Percentiles rank a stretch among this genome's conserved stretches.
Conservation (phyloP, 2,329 filamentous ascomycete genomes). For the Cordyceps pruinosa region DNA sequence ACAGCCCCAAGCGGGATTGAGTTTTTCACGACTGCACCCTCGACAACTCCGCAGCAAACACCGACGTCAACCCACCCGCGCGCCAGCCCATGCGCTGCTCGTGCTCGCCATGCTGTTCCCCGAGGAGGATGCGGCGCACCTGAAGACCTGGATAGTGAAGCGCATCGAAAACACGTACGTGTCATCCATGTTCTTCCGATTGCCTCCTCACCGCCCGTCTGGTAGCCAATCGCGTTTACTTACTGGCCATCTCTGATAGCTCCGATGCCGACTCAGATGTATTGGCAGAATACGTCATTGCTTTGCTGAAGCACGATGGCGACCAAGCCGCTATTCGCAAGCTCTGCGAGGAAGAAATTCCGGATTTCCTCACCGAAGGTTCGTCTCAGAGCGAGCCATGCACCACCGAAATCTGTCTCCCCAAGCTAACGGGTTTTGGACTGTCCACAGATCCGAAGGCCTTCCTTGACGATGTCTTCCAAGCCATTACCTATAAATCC, state of each 20-base stretch:
- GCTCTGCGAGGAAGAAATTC: conserved; percentile 64
- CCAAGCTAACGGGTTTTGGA: background rate
- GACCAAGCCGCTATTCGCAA: conserved; percentile 55
- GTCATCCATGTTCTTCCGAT: conserved; percentile 9
- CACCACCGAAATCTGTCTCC: background rate
- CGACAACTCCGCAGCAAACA: background rate
- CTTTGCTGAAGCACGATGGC: conserved; percentile 65
- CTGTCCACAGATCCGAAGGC: conserved; percentile 27
- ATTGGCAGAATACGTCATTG: conserved; percentile 77
- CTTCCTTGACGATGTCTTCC: conserved; percentile 67
- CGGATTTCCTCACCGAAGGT: conserved; percentile 68
- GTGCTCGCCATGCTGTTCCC: conserved; percentile 49
- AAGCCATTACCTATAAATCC: conserved; percentile 54
- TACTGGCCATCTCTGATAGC: conserved; percentile 32
- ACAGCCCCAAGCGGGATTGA: background rate
- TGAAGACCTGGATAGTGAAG: conserved; percentile 74
- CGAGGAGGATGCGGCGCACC: conserved; percentile 52
- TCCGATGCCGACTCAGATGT: conserved; percentile 77
- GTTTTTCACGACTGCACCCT: background rate
- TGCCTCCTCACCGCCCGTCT: background rate
- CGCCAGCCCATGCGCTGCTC: conserved; percentile 4
- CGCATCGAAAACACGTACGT: conserved; percentile 68
- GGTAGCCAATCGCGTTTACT: background rate
- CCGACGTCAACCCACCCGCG: background rate
- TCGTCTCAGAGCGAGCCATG: background rate